Evolutionary conservation across 169 alveolate genomes (phyloP).

Genomic region (Plasmodium berghei): DNA sequence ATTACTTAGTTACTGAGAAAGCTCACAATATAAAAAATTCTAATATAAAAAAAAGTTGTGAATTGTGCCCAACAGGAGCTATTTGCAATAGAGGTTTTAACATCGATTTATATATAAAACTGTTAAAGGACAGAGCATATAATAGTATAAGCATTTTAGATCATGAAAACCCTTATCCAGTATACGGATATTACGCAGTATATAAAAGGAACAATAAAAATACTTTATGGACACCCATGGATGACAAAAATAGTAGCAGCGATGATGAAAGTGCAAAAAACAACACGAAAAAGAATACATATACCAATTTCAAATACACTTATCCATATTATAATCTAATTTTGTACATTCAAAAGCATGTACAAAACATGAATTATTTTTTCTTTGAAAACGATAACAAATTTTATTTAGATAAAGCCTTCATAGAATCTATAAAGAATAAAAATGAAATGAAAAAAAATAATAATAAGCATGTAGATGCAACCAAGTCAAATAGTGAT

Average conservation of each 20-base stretch:
- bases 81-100: constrained; percentile 75
- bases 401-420: constrained; percentile 26
- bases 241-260: constrained; percentile 6
- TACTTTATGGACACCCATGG: constrained; percentile 52
- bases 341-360: constrained; percentile 60
- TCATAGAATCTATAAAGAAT: constrained; percentile 27
- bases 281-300: too few species aligned
- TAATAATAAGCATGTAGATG: too few species aligned
- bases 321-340: constrained; percentile 75
- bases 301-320: constrained; percentile 14
- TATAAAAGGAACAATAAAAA: constrained; percentile 30
- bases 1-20: constrained; percentile 46
- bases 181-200: constrained; percentile 72
- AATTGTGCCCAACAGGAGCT: constrained; percentile 70
- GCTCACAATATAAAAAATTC: not conserved
- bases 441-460: constrained; percentile 9
- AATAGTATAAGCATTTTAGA: constrained; percentile 46
- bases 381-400: constrained; percentile 32
- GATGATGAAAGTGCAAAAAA: too few species aligned
- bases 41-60: constrained; percentile 26
- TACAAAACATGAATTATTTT: constrained; percentile 46
- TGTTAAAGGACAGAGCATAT: constrained; percentile 52
- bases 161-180: constrained; percentile 74
- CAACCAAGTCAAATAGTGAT: not conserved
- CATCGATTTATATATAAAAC: constrained; percentile 24